Evolutionary conservation across 495 filamentous ascomycete genomes (phyloP), one percentile per base, ranked within the genome.

Genomic region (Aspergillus coremiiformis): DNA sequence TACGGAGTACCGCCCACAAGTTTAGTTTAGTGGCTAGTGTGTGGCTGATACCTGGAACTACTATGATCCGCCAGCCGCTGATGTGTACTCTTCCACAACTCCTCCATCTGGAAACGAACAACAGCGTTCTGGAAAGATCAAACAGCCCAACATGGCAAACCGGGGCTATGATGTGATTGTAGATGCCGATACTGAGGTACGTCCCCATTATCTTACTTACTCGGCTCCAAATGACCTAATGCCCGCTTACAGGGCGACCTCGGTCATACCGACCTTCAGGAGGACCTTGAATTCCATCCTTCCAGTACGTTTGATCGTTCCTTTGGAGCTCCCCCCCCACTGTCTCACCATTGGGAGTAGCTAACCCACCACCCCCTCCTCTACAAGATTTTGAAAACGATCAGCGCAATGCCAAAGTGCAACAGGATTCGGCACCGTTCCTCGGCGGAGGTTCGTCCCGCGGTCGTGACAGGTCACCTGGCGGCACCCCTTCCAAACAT

Each of bases 281-380:
- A 95, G 65, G 94, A 97, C 74, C 90, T 97, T 56, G 94, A 97
- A 79, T 98, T 98, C 75, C 93, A 98, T 78, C 83, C 86, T 59
- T 95, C 90, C 41, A 88, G 85, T 89, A 72, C 58, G 72, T 62
- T 30, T 27, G 33, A 44, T 44, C n/a, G 37, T 26, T 22, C 19
- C n/a, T 22, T 9, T 12, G 17, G 14, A 44, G 11, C 22, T 11
- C 12, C 43, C n/a, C 21, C 11, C 22, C 3, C 26, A 30, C 23
- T 20, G 17, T 15, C 6, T 24, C 15, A 2, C 19, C 7, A n/a
- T 10, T 17, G 1, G 9, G 17, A 32, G 11, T 17, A 30, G 27
- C 17, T 21, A 22, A 29, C 24, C 3, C 9, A 26, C 22, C 9
- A 1, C 17, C 4, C 14, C 24, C 9, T 1, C 17, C 4, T 21